Evolutionary conservation across 495 filamentous ascomycete genomes (phyloP).

Genomic region (Talaromyces trachyspermus): DNA sequence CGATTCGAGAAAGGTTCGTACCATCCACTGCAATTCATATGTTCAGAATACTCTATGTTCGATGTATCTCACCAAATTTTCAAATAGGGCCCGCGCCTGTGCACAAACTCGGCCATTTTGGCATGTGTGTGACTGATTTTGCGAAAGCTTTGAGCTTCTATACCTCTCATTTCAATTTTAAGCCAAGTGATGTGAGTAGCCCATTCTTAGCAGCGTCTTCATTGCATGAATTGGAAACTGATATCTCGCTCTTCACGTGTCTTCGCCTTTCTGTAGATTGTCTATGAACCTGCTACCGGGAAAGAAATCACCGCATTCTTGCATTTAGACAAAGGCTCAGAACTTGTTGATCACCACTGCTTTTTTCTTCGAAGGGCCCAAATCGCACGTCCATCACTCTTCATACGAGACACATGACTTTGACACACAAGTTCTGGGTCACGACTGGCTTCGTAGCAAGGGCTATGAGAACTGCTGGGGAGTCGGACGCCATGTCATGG

Average conservation of each 20-base stretch:
- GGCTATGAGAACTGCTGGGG: constrained; percentile 62
- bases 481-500: constrained; percentile 62
- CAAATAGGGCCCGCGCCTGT: constrained; percentile 55
- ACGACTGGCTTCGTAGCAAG: constrained; percentile 55
- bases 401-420: constrained; percentile 66
- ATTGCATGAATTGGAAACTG: too few relatives aligned
- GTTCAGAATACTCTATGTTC: constrained; percentile 13
- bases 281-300: background rate
- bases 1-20: constrained; percentile 33
- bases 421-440: constrained; percentile 60
- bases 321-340: constrained; percentile 51
- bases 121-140: constrained; percentile 54
- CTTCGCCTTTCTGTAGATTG: constrained; percentile 1
- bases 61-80: too few relatives aligned
- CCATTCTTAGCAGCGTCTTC: too few relatives aligned
- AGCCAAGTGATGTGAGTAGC: constrained; percentile 22
- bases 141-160: constrained; percentile 51
- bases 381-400: constrained; percentile 57
- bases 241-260: too few relatives aligned
- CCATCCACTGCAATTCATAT: background rate
- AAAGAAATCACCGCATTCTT: constrained; percentile 51
- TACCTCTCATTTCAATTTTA: constrained; percentile 55
- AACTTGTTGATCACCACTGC: constrained; percentile 57
- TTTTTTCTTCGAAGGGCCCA: constrained; percentile 53
- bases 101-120: constrained; percentile 66